These are phyloP conservation scores for Lolium multiflorum DNA, from an alignment of 176 grass and related monocot genomes.

Conservation along the genomic window DNA sequence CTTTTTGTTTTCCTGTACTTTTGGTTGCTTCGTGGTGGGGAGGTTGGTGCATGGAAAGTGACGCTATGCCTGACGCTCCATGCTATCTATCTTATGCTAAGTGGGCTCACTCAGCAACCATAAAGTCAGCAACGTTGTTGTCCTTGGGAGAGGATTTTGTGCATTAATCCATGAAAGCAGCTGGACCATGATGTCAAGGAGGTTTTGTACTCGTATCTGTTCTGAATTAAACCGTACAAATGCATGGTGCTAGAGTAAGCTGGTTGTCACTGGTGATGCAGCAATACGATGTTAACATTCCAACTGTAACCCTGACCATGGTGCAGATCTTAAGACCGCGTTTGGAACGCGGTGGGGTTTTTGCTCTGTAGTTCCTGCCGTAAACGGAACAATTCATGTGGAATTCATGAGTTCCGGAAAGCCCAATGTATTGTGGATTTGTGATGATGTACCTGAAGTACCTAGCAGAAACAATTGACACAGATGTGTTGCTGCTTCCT, in stretches of 20 bases:
- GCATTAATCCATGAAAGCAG: constrained; percentile 16
- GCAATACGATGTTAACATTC: not conserved
- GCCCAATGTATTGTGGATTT: not conserved
- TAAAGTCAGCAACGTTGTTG: constrained; percentile 42
- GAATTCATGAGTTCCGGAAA: not conserved
- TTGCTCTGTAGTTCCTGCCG: no score
- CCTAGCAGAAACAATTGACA: not conserved
- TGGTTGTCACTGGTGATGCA: not conserved
- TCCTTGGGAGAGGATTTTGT: constrained; percentile 35
- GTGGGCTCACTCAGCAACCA: constrained; percentile 41
- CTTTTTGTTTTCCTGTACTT: constrained; percentile 24
- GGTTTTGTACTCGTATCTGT: not conserved
- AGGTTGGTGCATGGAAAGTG: constrained; percentile 62
- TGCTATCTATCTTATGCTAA: constrained; percentile 34
- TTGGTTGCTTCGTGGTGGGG: constrained; percentile 45
- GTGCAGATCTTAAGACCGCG: not conserved
- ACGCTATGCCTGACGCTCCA: constrained; percentile 32
- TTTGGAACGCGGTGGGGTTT: not conserved
- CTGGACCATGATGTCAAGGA: not conserved
- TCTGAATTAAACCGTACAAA: not conserved
- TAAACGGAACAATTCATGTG: not conserved
- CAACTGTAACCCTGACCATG: not conserved
- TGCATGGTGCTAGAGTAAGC: not conserved
- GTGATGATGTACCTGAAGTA: not conserved
- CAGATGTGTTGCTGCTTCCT: not conserved